Evolutionary conservation across 176 grass and related monocot species (phyloP), one percentile per base, ranked within the genome.

Genomic region (Pharus latifolius): DNA sequence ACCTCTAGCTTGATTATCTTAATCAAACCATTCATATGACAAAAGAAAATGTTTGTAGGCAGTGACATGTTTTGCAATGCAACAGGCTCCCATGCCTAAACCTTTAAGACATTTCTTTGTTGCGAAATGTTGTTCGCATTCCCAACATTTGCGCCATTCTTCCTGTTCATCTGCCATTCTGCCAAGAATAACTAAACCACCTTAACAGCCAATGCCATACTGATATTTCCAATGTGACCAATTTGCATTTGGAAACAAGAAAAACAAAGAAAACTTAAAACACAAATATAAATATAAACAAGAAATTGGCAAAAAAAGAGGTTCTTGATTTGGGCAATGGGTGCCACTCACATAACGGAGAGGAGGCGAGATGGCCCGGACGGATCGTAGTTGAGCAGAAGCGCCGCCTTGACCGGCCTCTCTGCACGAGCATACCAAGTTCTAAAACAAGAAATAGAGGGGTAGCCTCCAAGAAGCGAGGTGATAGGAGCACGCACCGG

Each of bases 381-480:
- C 0, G 78, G 86, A 26, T 97, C 86, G 83, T 85, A 85, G 80
- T 97, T 92, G 74, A 97, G 80, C 33, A 97, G 78, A 43, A 92
- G 74, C 53, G 89, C 81, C 22, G 63, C 89, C 69, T 82, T 80
- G 35, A 97, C 49, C 18, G 81, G 85, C 56, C 75, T 88, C 64
- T 88, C 92, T 96, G 77, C 14, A 22, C 64, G 42, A 70, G 28
- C 46, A 60, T 10, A 25, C 17, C 42, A 24, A 49, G 8, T 47
- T 9, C 29, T 47, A 23, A 34, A 49, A 40, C 9, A 13, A 32
- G 10, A 29, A 20, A 43, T 32, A 3, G 48, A 38, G 37, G 19
- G 38, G 5, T 33, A 38, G 32, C 2, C 10, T 30, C 2, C 18
- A 20, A 52, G 32, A 35, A 63, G 32, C 23, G 31, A 45, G 31